phyloP scores from a whole-genome alignment of 192 early-diverging fungal genomes.

The Pilobolus umbonatus region DNA sequence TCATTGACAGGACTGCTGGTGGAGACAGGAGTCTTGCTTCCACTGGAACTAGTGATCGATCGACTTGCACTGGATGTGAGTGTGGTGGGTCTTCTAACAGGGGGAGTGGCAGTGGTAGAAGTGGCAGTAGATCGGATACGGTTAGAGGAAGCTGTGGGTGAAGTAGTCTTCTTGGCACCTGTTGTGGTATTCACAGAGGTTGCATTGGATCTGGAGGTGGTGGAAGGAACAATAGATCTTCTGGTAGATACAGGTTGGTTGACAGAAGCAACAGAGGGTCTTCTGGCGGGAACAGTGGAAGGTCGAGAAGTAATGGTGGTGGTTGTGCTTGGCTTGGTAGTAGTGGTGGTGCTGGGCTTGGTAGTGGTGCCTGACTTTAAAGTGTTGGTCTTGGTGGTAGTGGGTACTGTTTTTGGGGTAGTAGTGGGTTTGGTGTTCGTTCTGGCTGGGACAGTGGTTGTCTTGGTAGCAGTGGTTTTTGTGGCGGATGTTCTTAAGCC shows the following conservation, averaged over 20 bases:
- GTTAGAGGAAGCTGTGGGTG: slow-evolving; percentile 10
- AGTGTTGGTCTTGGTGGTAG: neutral
- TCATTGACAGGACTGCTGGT: neutral
- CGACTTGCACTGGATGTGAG: slow-evolving; percentile 1
- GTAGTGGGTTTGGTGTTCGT: slow-evolving; percentile 9
- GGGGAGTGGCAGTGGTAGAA: neutral
- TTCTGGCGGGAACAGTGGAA: neutral
- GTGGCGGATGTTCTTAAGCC: neutral
- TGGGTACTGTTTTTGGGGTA: neutral
- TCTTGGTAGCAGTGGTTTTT: slow-evolving; percentile 4
- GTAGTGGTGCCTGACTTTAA: neutral
- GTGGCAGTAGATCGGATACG: neutral
- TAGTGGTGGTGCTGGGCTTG: neutral
- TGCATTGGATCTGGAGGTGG: neutral
- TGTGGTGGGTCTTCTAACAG: neutral
- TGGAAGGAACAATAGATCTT: neutral
- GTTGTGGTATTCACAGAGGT: neutral
- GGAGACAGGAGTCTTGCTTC: neutral
- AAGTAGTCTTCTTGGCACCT: neutral
- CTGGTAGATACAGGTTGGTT: neutral
- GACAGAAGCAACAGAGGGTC: neutral
- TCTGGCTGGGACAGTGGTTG: neutral
- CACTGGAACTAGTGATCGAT: neutral
- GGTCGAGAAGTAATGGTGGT: neutral
- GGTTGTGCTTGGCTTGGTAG: neutral